Base-by-base conservation (phyloP, 306 rosid species). In the Vigna reflexopilosa region DNA sequence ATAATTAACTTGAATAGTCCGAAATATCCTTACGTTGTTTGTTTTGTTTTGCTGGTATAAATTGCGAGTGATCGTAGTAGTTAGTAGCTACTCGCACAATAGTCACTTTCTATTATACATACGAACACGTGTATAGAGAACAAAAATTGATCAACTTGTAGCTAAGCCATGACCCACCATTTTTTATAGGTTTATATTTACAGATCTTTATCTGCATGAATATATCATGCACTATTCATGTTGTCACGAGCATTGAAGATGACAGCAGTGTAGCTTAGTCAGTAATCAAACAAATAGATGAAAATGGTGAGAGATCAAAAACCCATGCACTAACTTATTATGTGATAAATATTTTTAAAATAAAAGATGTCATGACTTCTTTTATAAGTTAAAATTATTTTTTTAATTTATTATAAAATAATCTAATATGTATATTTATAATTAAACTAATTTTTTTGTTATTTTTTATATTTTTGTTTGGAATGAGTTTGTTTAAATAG, bases 131-230 rank as follows among this genome's bases (percentile, higher is more conserved):
- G 28, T 20, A 52, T n/a, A 17, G 30, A 52, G 13, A 32, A 40
- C 44, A 42, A 28, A 57, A 40, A 56, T 30, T 26, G 15, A 56
- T 50, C 54, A 55, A 72, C 54, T 72, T 57, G 42, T 4, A 40
- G 22, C 17, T 20, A 67, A 17, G 7, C 5, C 38, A 67, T 30
- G 74, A 48, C 75, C 75, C 75, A 16, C 44, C 76, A 70, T 70
- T 7, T 15, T 69, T 6, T 16, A 5, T 14, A 20, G 63, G 15
- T 45, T 11, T 1, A 45, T 2, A 45, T 10, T 14, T 44, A 10
- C 14, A 44, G 28, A 44, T 45, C 5, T 11, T 10, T 51, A n/a
- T 51, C 57, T 7, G 0, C 1, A 1, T 51, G 3, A 42, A 42
- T 13, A 13, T 67, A 45, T 45, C 73, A 48, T 48, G 45, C 74